These are phyloP conservation scores for Arthrobotrys pseudoclavata DNA, from an alignment of 2,329 filamentous ascomycete species.

Conservation along the genomic window DNA sequence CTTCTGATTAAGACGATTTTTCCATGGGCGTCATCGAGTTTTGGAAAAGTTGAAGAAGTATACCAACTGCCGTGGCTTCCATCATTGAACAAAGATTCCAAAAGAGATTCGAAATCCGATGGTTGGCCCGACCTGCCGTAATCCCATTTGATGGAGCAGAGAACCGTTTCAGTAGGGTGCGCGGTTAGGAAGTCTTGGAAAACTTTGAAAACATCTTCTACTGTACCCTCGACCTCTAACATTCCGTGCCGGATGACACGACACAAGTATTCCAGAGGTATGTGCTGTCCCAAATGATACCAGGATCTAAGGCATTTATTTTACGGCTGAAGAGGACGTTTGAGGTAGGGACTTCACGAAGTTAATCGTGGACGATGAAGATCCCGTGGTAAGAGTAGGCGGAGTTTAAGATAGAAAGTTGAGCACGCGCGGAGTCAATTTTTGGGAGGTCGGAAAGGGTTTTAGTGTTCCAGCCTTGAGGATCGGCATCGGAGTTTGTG, in stretches of 20 bases:
- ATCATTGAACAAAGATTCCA: slow-evolving; percentile 11
- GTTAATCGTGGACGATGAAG: slow-evolving; percentile 31
- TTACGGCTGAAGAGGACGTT: slow-evolving; percentile 20
- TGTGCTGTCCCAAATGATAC: slow-evolving; percentile 27
- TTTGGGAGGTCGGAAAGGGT: slow-evolving; percentile 2
- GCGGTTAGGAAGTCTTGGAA: slow-evolving; percentile 22
- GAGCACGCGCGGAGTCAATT: slow-evolving; percentile 14
- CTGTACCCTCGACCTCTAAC: slow-evolving; percentile 23
- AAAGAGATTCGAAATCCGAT: slow-evolving; percentile 23
- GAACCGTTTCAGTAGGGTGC: slow-evolving; percentile 26
- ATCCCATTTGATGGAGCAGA: slow-evolving; percentile 45
- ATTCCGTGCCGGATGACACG: slow-evolving; percentile 27
- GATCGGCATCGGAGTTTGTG: neutral
- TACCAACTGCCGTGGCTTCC: slow-evolving; percentile 21
- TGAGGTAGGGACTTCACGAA: neutral
- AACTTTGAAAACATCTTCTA: slow-evolving; percentile 10
- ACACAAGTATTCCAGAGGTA: slow-evolving; percentile 35
- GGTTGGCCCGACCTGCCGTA: slow-evolving; percentile 23
- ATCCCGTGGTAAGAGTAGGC: slow-evolving; percentile 11
- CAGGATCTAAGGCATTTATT: slow-evolving; percentile 22
- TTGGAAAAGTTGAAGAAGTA: slow-evolving; percentile 19
- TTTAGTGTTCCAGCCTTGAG: slow-evolving; percentile 18
- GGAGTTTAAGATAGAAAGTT: slow-evolving; percentile 20
- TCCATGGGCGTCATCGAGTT: slow-evolving; percentile 19
- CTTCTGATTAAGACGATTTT: slow-evolving; percentile 32